phyloP scores from a whole-genome alignment of 495 filamentous ascomycete species.

The Symbiotaphrina buchneri region DNA sequence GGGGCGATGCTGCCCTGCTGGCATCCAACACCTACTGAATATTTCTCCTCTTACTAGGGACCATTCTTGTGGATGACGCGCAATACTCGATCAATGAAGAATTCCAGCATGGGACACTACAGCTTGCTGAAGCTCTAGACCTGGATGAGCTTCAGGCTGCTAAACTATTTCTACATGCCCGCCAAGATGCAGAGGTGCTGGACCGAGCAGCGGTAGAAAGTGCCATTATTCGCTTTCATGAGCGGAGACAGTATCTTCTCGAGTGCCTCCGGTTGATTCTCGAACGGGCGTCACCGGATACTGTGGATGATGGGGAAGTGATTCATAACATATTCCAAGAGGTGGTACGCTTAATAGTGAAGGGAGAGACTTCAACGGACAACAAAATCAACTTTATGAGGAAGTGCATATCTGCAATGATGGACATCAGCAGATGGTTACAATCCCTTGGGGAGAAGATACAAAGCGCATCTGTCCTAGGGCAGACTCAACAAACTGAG shows the following conservation, averaged over 20 bases:
- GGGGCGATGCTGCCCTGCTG: conserved; percentile 9
- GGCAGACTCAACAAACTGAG: conserved; percentile 30
- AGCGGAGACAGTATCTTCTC: conserved; percentile 51
- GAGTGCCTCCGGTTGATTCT: conserved; percentile 62
- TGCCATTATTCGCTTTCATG: conserved; percentile 68
- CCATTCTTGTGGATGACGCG: conserved; percentile 41
- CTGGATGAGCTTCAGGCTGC: conserved; percentile 79
- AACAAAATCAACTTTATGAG: conserved; percentile 30
- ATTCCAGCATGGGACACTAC: conserved; percentile 57
- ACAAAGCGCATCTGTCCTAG: conserved; percentile 45
- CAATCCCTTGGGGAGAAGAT: conserved; percentile 45
- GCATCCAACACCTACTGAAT: conserved; percentile 9
- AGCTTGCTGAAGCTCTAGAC: conserved; percentile 67
- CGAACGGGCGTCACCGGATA: conserved; percentile 35
- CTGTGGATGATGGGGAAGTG: conserved; percentile 23
- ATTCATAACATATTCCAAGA: conserved; percentile 7
- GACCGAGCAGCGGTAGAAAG: conserved; percentile 46
- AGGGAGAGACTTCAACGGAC: conserved; percentile 19
- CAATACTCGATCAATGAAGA: conserved; percentile 69
- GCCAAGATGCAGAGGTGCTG: conserved; percentile 35
- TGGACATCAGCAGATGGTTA: conserved; percentile 47
- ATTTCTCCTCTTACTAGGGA: conserved; percentile 29
- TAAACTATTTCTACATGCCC: conserved; percentile 40
- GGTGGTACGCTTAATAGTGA: conserved; percentile 13
- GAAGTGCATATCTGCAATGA: conserved; percentile 53